Evolutionary conservation across 805 yeast species (phyloP).

Genomic region (Candida jianshihensis): DNA sequence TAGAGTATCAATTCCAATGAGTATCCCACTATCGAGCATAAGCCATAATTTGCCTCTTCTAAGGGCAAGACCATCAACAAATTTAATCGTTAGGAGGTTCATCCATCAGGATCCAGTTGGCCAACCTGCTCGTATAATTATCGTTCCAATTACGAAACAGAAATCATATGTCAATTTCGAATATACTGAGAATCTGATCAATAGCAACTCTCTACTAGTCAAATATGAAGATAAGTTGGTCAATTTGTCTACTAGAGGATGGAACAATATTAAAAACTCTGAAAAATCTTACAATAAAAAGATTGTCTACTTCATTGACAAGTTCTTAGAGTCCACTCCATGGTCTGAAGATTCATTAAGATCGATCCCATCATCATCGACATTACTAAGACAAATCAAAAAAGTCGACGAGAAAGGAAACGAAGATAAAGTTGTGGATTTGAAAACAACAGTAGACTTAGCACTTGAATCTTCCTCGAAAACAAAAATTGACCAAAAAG

Average conservation of each 20-base stretch:
- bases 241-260: slow-evolving; percentile 44
- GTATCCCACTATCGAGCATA: no score
- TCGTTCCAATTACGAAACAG: slow-evolving; percentile 63
- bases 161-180: slow-evolving; percentile 65
- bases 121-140: slow-evolving; percentile 52
- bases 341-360: slow-evolving; percentile 75
- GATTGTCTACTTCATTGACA: slow-evolving; percentile 47
- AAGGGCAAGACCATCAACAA: no score
- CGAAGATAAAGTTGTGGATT: slow-evolving; percentile 10
- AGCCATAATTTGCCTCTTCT: no score
- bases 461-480: no score
- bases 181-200: slow-evolving; percentile 33
- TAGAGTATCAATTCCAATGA: no score
- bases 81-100: not conserved
- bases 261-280: slow-evolving; percentile 57
- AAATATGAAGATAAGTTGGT: slow-evolving; percentile 38
- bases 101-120: not conserved
- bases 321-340: slow-evolving; percentile 55
- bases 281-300: slow-evolving; percentile 47
- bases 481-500: slow-evolving; percentile 20
- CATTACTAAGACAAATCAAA: slow-evolving; percentile 37
- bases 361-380: slow-evolving; percentile 64
- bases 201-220: slow-evolving; percentile 30
- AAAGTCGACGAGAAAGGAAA: slow-evolving; percentile 9
- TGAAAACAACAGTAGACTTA: slow-evolving; percentile 9